Evolutionary conservation across 805 yeast species (phyloP).

Genomic region (Nakazawaea populi): DNA sequence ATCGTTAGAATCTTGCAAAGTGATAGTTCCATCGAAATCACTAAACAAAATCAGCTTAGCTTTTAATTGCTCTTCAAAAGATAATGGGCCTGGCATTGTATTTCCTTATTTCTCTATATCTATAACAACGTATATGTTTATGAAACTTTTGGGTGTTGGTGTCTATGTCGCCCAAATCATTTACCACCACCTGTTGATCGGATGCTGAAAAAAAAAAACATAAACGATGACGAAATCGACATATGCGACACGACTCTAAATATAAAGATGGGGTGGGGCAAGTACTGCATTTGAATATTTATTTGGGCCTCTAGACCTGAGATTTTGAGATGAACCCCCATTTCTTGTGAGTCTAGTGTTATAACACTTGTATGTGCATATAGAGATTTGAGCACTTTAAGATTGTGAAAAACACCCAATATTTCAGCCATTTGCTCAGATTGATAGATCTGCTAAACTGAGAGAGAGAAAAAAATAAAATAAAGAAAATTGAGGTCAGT

Average conservation of each 20-base stretch:
- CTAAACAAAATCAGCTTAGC: constrained; percentile 81
- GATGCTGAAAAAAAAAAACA: not conserved
- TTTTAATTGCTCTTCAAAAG: constrained; percentile 3
- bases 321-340: too few species aligned
- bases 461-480: not conserved
- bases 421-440: too few species aligned
- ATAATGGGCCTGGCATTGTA: not conserved
- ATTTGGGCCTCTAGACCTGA: too few species aligned
- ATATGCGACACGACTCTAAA: not conserved
- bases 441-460: too few species aligned
- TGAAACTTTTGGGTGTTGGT: too few species aligned
- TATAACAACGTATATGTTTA: not conserved
- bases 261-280: not conserved
- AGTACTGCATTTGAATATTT: not conserved
- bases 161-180: too few species aligned
- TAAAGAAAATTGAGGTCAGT: not conserved
- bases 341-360: too few species aligned
- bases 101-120: not conserved
- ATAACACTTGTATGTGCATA: too few species aligned
- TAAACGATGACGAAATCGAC: not conserved
- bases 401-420: too few species aligned
- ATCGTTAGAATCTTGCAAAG: constrained; percentile 92
- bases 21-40: constrained; percentile 98
- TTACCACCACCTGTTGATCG: not conserved
- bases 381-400: too few species aligned